Evolutionary conservation across 108 stramenopile species (phyloP), one percentile per base, ranked within the genome.

Genomic region (Skeletonema menzelii): DNA sequence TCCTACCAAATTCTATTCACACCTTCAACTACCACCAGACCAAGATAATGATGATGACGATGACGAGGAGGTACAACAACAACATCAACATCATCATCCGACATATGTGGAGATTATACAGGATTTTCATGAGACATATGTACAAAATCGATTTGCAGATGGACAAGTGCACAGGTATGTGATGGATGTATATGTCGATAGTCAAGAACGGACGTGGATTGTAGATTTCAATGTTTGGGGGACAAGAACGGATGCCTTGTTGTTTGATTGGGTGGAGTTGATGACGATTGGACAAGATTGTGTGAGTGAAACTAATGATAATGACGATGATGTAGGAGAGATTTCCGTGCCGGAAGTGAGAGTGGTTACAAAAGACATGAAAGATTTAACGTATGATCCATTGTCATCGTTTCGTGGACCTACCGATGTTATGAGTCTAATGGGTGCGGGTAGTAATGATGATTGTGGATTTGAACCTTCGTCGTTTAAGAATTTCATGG

Each of bases 151-250:
- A 24, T 91, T 88, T 84, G 75, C 85, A 40, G 40, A 32, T 40
- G 70, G 76, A 10, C 22, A 55, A 26, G 24, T 81, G 4, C 65
- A 60, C 17, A 83, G 82, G 58, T 93, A 92, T 69, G 82, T 86
- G 2, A 57, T 94, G 14, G 96, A 97, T 69, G 72, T 91, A 8
- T 97, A 95, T 67, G 49, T 97, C 8, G 94, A 95, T 59, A 88
- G 84, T 58, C 86, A 89, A 15, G 84, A 92, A 60, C 80, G 87
- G 5, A 86, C 88, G 10, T 97, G 91, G 91, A 56, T 97, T 8
- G 38, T 97, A 13, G 96, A 97, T 83, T 95, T 97, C 74, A 95
- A 95, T 83, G 73, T 85, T 2, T 95, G 90, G 89, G 82, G 86
- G n/a, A 27, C 14, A 2, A 77, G 82, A 22, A 95, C 94, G 11